Evolutionary conservation across 352 stramenopile genomes (phyloP), one percentile per base, ranked within the genome.

Genomic region (Plasmopara muralis): DNA sequence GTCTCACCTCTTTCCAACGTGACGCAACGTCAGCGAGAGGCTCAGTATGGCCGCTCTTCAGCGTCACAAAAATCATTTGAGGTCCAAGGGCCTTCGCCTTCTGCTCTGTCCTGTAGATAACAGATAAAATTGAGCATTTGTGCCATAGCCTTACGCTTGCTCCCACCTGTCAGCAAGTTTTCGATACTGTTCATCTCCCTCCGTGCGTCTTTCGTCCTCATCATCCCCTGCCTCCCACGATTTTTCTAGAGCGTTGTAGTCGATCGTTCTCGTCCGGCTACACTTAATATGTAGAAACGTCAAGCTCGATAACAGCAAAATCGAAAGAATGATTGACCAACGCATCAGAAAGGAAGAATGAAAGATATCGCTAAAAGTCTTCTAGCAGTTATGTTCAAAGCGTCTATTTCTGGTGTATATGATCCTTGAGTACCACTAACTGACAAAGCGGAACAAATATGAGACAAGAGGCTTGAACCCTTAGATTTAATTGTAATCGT

Each of bases 1-100:
- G 28, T 30, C 6, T 18, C 16, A 87, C 76, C 69, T 87, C 71
- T 78, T 90, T 90, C 80, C 77, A 90, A 18, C 72, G 64, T 34
- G 68, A 61, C n/a, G 80, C 80, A 41, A 88, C 25, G 5, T 71
- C 70, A 38, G 48, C 31, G 14, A 84, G 55, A 15, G 54, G 45
- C 37, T 85, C 66, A 40, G 9, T 30, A 0, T 50, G n/a, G 0
- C 47, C 38, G 28, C 55, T 18, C 4, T 59, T 55, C 13, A 91
- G 57, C 37, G 74, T 87, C 50, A 89, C 77, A 44, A 91, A 91
- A 6, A 91, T 62, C 80, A 91, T 90, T 43, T 90, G 80, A 9
- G 80, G 77, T 6, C 77, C 77, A n/a, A 83, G 42, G 4, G 55
- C 46, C 49, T 83, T 83, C 30, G 73, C 72, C 29, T 81, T 65